Conservation (phyloP, 2,329 filamentous ascomycete genomes). For the Penicillium sp. region DNA sequence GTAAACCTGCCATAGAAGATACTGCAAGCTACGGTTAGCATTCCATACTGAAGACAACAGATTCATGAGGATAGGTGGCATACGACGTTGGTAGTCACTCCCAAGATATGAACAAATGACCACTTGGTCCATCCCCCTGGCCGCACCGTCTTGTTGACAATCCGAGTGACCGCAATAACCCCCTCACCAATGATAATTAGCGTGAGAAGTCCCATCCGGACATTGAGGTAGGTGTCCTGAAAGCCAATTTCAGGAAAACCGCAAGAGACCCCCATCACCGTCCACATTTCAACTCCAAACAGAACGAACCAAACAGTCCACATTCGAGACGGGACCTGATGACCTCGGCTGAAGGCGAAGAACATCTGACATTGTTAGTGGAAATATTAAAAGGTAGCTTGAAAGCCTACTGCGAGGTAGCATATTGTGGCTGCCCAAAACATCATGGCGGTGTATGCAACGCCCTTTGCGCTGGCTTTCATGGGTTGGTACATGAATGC, state of each 20-base stretch:
- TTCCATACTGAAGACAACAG: neutral
- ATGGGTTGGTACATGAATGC: conserved; percentile 29
- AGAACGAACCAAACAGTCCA: conserved; percentile 59
- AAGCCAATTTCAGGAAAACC: conserved; percentile 60
- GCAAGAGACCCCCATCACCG: conserved; percentile 56
- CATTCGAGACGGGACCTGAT: conserved; percentile 28
- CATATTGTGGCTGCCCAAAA: conserved; percentile 29
- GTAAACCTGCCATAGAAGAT: conserved; percentile 65
- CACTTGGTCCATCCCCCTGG: conserved; percentile 42
- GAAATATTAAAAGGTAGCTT: neutral
- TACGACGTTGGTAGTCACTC: conserved; percentile 41
- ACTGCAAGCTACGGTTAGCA: conserved; percentile 25
- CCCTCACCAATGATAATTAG: conserved; percentile 68
- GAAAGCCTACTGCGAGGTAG: conserved; percentile 29
- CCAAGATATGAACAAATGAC: conserved; percentile 41
- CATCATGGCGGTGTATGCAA: conserved; percentile 30
- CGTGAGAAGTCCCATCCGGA: conserved; percentile 64
- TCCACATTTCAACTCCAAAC: conserved; percentile 54
- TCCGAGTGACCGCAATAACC: conserved; percentile 60
- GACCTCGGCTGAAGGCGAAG: conserved; percentile 31
- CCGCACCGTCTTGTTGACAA: conserved; percentile 53
- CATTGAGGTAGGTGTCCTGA: conserved; percentile 63
- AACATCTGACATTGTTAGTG: conserved; percentile 31
- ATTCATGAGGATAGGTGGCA: conserved; percentile 5
- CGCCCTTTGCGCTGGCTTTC: conserved; percentile 26